Evolutionary conservation across 2,329 filamentous ascomycete genomes (phyloP).

Genomic region (Xylariales sp.): DNA sequence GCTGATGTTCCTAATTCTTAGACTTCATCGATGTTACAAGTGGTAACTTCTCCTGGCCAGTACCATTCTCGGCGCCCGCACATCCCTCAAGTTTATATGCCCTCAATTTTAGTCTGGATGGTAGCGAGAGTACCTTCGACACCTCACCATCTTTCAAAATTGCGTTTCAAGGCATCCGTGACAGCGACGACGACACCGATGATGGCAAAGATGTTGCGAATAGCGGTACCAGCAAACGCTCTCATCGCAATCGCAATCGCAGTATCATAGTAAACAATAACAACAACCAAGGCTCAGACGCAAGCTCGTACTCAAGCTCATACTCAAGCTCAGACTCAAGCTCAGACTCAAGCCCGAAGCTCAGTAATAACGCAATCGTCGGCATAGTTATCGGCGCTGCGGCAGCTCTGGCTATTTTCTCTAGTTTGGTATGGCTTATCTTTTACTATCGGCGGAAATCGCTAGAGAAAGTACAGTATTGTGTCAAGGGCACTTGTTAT

Average conservation of each 20-base stretch:
- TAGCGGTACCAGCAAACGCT: neutral
- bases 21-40: conserved; percentile 12
- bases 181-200: too few relatives aligned
- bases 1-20: neutral
- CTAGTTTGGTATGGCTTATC: neutral
- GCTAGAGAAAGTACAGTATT: neutral
- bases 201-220: neutral
- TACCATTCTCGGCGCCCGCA: neutral
- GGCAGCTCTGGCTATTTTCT: neutral
- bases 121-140: neutral
- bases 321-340: neutral
- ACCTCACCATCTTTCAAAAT: conserved; percentile 17
- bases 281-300: neutral
- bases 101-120: conserved; percentile 8
- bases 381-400: conserved; percentile 11
- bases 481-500: neutral
- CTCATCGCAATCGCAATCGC: neutral
- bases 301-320: neutral
- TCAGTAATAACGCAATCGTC: neutral
- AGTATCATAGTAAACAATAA: neutral
- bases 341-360: neutral
- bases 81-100: neutral
- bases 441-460: conserved; percentile 14
- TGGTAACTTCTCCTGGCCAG: conserved; percentile 11
- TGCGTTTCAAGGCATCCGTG: too few relatives aligned